Conservation (phyloP, 1,284 basidiomycete genomes). For the Ustanciosporium gigantosporum region DNA sequence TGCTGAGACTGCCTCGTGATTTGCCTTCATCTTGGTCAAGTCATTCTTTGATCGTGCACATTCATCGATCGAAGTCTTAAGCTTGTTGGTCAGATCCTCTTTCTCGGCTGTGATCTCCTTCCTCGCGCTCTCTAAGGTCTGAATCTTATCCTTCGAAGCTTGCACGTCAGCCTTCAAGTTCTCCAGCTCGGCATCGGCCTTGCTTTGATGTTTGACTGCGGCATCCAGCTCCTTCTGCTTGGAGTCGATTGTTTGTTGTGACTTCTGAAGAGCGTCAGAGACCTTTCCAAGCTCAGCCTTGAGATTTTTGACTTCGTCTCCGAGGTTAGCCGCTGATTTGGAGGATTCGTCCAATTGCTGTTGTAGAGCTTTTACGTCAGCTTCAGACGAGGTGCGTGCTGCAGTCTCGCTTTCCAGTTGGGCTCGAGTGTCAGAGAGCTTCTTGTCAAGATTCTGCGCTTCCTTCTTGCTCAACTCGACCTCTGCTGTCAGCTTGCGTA, state of each 20-base stretch:
- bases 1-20: neutral
- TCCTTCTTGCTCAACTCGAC: neutral
- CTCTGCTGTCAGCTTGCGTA: neutral
- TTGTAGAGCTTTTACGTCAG: neutral
- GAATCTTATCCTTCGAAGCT: neutral
- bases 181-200: neutral
- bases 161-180: neutral
- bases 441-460: neutral
- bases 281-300: neutral
- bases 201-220: neutral
- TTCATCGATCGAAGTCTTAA: neutral
- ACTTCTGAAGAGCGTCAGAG: neutral
- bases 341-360: neutral
- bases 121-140: neutral
- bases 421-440: neutral
- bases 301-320: neutral
- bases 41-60: conserved; percentile 1
- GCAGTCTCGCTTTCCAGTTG: neutral
- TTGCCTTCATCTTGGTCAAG: conserved; percentile 6
- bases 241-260: neutral
- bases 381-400: neutral
- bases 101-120: neutral
- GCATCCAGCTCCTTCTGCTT: neutral
- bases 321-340: neutral
- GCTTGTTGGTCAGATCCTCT: neutral